Evolutionary conservation across 1,284 basidiomycete species (phyloP), one percentile per base, ranked within the genome.

Genomic region (Fistulinella cinereoalba): DNA sequence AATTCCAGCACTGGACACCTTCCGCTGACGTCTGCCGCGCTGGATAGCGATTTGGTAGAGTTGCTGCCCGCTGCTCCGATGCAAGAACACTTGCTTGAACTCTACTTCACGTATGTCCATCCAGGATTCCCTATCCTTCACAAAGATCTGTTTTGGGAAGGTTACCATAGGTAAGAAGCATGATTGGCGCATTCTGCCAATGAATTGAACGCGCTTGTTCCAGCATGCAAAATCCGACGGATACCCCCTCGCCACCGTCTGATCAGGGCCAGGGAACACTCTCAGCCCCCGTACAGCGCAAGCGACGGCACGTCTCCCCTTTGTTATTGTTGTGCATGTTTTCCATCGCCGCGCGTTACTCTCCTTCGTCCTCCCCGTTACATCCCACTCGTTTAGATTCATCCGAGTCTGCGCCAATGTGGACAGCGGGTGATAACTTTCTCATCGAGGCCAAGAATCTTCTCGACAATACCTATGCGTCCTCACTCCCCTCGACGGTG

Each of bases 91-190:
- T 69, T 93, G 11, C 63, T 93, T 2, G 75, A 83, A 31, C 68
- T 90, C 2, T 93, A 92, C 65, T 92, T 90, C 64, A 75, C 76
- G 2, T 81, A 87, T 57, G 88, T 92, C 3, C 90, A 92, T 58
- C 75, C 87, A 12, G 71, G 76, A 23, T 76, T 91, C 44, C 88
- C 88, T 0, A 72, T 91, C 42, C 65, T 92, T 11, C 81, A 88
- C 65, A 88, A 88, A 59, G 71, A 71, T 42, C 68, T 77, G 1
- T 90, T 92, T 62, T 71, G 82, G 68, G 77, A 82, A 24, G 75
- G 78, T 18, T 86, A 78, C 62, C 73, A 68, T 31, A 64, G 66
- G 72, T 77, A 63, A 51, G 71, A 58, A 32, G 39, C 3, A 33
- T 23, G 16, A 44, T 4, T 8, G 39, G 43, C 46, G 11, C 33